Percentiles rank a stretch among this genome's conserved stretches.
phyloP scores from a whole-genome alignment of 2,329 filamentous ascomycete species.

The Fonsecaea nubica region DNA sequence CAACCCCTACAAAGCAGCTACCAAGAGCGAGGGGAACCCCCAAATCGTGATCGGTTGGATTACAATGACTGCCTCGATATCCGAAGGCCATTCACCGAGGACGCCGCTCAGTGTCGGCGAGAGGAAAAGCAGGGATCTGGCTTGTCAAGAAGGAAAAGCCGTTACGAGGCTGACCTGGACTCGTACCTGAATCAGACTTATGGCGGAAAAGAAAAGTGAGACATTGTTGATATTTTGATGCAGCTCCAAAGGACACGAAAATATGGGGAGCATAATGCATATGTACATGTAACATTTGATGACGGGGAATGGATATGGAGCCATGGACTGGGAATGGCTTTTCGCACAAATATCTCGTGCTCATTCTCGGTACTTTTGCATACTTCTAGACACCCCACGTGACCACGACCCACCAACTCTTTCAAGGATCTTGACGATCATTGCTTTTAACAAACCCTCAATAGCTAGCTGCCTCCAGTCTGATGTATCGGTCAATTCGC shows the following conservation, averaged over 20 bases:
- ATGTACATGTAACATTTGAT: neutral
- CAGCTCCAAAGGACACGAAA: neutral
- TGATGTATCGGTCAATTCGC: neutral
- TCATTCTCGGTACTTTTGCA: too few species aligned
- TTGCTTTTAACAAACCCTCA: neutral
- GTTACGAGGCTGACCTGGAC: conserved; percentile 23
- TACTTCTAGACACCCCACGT: neutral
- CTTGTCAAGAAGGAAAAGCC: conserved; percentile 2
- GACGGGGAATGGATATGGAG: neutral
- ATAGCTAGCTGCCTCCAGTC: neutral
- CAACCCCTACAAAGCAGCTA: neutral
- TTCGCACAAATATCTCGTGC: too few species aligned
- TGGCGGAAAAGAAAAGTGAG: conserved; percentile 1
- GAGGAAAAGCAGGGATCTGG: neutral
- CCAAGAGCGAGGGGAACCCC: neutral
- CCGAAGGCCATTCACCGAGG: neutral
- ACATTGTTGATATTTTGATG: neutral
- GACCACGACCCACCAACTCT: neutral
- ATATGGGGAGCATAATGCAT: neutral
- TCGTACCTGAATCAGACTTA: conserved; percentile 26
- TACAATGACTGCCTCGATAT: neutral
- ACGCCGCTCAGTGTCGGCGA: neutral
- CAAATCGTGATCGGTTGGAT: neutral
- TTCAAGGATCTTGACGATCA: neutral
- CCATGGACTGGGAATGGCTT: neutral